Evolutionary conservation across 2,329 filamentous ascomycete genomes (phyloP), one percentile per base, ranked within the genome.

Genomic region (Penicillium psychrosexuale): DNA sequence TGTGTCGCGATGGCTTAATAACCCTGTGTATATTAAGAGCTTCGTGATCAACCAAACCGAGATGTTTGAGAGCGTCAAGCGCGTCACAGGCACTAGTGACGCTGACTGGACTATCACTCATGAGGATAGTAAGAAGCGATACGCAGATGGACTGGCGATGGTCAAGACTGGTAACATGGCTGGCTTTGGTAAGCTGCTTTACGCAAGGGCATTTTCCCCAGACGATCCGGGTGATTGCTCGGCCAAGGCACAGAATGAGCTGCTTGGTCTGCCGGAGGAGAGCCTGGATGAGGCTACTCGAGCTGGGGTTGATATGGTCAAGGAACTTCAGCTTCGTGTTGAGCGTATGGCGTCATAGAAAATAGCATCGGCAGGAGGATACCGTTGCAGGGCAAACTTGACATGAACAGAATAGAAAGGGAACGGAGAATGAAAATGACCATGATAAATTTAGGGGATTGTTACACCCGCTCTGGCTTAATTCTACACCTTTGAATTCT

Each of bases 1-100:
- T 8, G 53, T 84, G 8, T 74, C 60, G 8, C 59, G 67, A 33
- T 84, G 75, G 61, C 69, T 72, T 3, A 83, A 85, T 67, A 76
- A 77, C 47, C 59, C 63, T 0, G 64, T 86, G 1, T 82, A 78
- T 61, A 61, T 86, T 11, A 77, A 75, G 8, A 85, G 81, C 57
- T 89, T 87, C 72, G 67, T 73, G 11, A 61, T 85, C 56, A 83
- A 71, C 55, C 87, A 90, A 68, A 77, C 78, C 11, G 85, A 89
- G 9, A 88, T 89, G 75, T 77, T 89, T 51, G 79, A 81, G 37
- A 80, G 79, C n/a, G 70, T 86, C 12, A 77, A 85, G 62, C 79
- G 81, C 0, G 84, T 85, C 4, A 81, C 82, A 0, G 79, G 79
- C 0, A 83, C 80, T 0, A 80, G 72, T 1, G 81, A 85, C 37